Evolutionary conservation across 2,329 filamentous ascomycete species (phyloP), one percentile per base, ranked within the genome.

Genomic region (Curvularia spicifera): DNA sequence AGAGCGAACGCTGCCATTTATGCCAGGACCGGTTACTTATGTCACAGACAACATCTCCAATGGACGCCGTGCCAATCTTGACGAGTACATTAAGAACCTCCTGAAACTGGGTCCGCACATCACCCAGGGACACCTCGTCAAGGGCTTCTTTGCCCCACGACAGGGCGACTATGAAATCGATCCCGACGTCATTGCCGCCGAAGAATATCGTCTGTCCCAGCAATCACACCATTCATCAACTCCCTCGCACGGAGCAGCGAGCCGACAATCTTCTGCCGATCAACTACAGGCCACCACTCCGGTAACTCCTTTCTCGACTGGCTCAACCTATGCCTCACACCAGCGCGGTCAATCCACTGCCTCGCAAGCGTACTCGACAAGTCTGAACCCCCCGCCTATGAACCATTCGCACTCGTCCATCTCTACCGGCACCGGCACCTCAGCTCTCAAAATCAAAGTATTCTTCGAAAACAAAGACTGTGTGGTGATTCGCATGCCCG

Each of bases 31-130:
- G 3, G 94, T 99, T 61, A 96, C 93, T 65, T 97, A 96, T 78
- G 94, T 98, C 55, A 99, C 94, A n/a, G 94, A 98, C 73, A 91
- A 91, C 35, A 97, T 99, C 70, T 97, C 93, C 18, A 93, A 97
- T 72, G 93, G 93, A 28, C 88, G 95, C 66, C 87, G 95, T 58
- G 91, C 95, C 75, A 97, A 96, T 73, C 81, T 99, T 39, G 93
- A 99, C 71, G 91, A 94, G 51, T 99, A 99, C 71, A 92, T 99
- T 68, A 96, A 96, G 79, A 94, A 95, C 69, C 83, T 99, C 22
- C 82, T 99, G 8, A 85, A 86, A 35, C 89, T 98, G 76, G 91
- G 92, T 3, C 81, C 85, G 0, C 92, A 97, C 73, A 97, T 99
- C 63, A 87, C 91, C 1, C 86, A 88, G 65, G 95, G 91, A 72